Evolutionary conservation across 805 yeast species (phyloP).

Genomic region (Saccharomycopsis javanensis): DNA sequence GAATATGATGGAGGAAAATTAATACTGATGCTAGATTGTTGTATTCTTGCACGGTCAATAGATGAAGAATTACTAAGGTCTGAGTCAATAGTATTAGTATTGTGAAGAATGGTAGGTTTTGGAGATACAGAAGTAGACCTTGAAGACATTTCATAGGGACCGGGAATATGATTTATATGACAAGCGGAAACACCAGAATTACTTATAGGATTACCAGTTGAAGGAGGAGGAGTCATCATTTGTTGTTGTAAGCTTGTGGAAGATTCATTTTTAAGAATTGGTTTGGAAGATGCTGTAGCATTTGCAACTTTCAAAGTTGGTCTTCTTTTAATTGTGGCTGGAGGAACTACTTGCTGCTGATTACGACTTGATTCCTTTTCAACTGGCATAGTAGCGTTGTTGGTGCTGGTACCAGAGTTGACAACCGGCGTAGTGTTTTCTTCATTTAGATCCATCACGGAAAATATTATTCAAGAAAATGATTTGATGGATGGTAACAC

Average conservation of each 20-base stretch:
- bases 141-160: neutral
- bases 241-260: neutral
- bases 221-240: neutral
- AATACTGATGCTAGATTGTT: neutral
- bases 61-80: neutral
- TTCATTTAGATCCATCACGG: neutral
- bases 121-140: neutral
- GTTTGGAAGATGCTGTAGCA: slow-evolving; percentile 5
- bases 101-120: slow-evolving; percentile 1
- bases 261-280: slow-evolving; percentile 15
- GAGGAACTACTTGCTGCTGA: neutral
- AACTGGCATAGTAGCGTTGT: neutral
- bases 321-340: neutral
- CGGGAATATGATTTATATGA: neutral
- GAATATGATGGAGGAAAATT: neutral
- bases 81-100: neutral
- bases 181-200: neutral
- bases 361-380: neutral
- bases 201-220: neutral
- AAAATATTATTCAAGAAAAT: no score
- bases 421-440: neutral
- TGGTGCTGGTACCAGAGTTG: neutral
- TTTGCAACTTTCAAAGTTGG: slow-evolving; percentile 16
- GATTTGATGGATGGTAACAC: no score
- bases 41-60: neutral